These are phyloP conservation scores for Talaromyces thailandensis DNA, from an alignment of 495 filamentous ascomycete species.

Conservation along the genomic window DNA sequence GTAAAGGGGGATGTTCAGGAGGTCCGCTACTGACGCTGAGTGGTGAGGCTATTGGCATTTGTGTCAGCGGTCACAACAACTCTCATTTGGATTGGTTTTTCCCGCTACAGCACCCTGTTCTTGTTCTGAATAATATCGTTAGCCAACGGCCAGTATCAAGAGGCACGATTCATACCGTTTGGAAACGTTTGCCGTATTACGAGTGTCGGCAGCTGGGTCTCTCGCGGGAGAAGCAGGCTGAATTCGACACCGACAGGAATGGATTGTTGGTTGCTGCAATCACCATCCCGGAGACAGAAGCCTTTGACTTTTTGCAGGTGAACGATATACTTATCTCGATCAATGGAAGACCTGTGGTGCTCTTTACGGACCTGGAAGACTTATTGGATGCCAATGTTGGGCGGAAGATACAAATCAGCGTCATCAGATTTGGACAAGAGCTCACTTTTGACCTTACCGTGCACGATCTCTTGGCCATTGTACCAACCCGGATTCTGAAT, in stretches of 20 bases:
- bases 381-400: slow-evolving; percentile 1
- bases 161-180: slow-evolving; percentile 4
- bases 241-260: slow-evolving; percentile 1
- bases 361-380: not conserved
- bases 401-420: not conserved
- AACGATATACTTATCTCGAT: slow-evolving; percentile 4
- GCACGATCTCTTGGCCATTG: slow-evolving; percentile 3
- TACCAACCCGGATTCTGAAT: not conserved
- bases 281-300: slow-evolving; percentile 1
- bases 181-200: slow-evolving; percentile 1
- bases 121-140: not conserved
- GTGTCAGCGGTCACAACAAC: slow-evolving; percentile 4
- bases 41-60: slow-evolving; percentile 3
- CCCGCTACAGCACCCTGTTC: not conserved
- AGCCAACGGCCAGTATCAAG: not conserved
- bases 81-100: slow-evolving; percentile 5
- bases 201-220: slow-evolving; percentile 5
- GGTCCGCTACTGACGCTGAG: not conserved
- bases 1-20: slow-evolving; percentile 3
- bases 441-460: not conserved
- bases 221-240: not conserved
- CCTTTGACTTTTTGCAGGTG: not conserved
- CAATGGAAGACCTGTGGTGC: not conserved
- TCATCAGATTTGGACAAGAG: not conserved
- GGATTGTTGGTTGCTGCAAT: slow-evolving; percentile 1